Conservation (phyloP, 2,329 filamentous ascomycete species). For the Fonsecaea pedrosoi region DNA sequence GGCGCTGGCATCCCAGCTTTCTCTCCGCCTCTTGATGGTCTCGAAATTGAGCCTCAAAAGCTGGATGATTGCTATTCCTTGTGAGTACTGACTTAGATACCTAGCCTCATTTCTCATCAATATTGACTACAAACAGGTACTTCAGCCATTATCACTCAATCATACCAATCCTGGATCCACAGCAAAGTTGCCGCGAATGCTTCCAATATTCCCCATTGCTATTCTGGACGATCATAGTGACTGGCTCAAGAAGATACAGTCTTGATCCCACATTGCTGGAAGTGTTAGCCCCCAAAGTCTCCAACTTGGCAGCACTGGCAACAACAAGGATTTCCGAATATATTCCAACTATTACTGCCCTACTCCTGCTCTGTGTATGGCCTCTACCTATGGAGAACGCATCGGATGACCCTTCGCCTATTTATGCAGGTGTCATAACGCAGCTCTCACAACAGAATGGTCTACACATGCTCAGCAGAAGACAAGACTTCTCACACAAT, state of each 20-base stretch:
- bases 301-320: conserved; percentile 2
- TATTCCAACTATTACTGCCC: conserved; percentile 19
- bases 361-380: conserved; percentile 27
- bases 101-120: not conserved
- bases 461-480: conserved; percentile 10
- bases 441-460: conserved; percentile 25
- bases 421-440: conserved; percentile 19
- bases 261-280: conserved; percentile 17
- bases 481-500: conserved; percentile 6
- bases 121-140: not conserved
- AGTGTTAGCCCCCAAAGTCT: conserved; percentile 6
- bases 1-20: not conserved
- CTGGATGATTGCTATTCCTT: conserved; percentile 16
- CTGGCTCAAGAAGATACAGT: conserved; percentile 22
- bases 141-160: conserved; percentile 23
- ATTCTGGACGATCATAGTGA: conserved; percentile 21
- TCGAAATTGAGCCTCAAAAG: conserved; percentile 11
- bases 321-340: not conserved
- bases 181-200: not conserved
- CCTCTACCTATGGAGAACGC: conserved; percentile 19
- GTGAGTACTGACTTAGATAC: not conserved
- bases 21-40: not conserved
- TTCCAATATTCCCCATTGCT: conserved; percentile 15
- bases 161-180: conserved; percentile 18
- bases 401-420: conserved; percentile 21